Evolutionary conservation across 805 yeast species (phyloP), one percentile per base, ranked within the genome.

Genomic region (Candida hungchunana): DNA sequence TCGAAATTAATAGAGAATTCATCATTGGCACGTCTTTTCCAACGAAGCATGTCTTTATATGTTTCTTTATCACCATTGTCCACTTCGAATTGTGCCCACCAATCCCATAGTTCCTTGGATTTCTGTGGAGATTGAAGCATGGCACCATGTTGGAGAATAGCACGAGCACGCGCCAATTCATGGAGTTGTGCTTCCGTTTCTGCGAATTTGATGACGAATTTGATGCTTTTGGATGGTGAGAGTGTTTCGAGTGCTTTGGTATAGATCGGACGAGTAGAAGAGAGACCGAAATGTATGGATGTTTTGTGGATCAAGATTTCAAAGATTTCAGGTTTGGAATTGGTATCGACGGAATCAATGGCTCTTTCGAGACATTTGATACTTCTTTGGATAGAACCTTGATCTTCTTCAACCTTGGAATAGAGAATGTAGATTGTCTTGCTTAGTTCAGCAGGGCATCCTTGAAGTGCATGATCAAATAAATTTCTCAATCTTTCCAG

Each of bases 51-150:
- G 15, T 78, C 81, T 48, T 82, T 86, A 56, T 73, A 87, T 0
- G 82, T 73, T 4, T 67, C 69, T 50, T 83, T 93, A 40, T 71
- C 62, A 5, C 97, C 97, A 55, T 74, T 47, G 11, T 71, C 66
- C 22, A 83, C 55, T 53, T 89, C 97, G 55, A 88, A 86, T 9
- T 63, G 53, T 36, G 79, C 79, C 95, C 95, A 89, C 19, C 59
- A 56, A 1, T 60, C 60, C 95, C 95, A 87, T 21, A 77, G 52
- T 2, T 35, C 40, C 39, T 20, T 15, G 20, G 62, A 57, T 12
- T 53, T 51, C 2, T 42, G 32, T 5, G 69, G 64, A 30, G 69
- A 56, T 4, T 66, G 46, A 14, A 65, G 41, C 18, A 70, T 68
- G 3, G 74, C 65, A 8, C 79, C 78, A 51, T 72, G 81, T 37